Base-by-base conservation (phyloP, 768 basidiomycete genomes). In the Auricularia heimuer region DNA sequence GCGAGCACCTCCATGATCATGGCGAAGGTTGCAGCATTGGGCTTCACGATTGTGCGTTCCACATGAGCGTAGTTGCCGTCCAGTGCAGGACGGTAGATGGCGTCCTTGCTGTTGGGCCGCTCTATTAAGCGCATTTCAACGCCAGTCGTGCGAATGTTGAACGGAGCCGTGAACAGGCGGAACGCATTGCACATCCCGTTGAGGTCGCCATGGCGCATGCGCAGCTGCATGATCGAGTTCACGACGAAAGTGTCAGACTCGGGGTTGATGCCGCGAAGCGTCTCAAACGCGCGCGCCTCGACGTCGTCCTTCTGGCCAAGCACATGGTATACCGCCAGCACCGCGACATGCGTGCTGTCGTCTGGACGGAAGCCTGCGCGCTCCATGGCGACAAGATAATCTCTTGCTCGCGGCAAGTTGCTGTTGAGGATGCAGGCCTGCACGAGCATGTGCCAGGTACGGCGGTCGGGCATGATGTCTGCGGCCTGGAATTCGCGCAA, bases 371-470 rank as follows among this genome's bases (percentile, higher is more conserved):
- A 78, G 1, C 85, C 86, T 6, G 83, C 78, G 33, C 77, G 70
- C 67, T 77, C 74, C 90, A 93, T 92, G 24, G 67, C 66, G 11
- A 73, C 75, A n/a, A 92, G 74, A 68, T 74, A 79, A 35, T 74
- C 72, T 73, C 81, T 83, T 61, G 87, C 87, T 47, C 79, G 78
- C 64, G 72, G 69, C 56, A 92, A 72, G 71, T 90, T 81, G 73
- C 80, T 77, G 71, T 92, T 91, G 70, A 83, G 86, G 64, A 92
- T 77, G 71, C 86, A 81, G 36, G 85, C 87, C 11, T 83, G 79
- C 12, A 92, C 75, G 45, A 91, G 78, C 16, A 88, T 77, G 69
- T 90, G 87, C 71, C 81, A 92, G 3, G 90, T 90, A 68, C 83
- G 79, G 47, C 83, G 79, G 58, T 78, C 81, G 18, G 88, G 88